Percentiles rank a stretch among this genome's conserved stretches.
Evolutionary conservation across 345 rosid species (phyloP).

Genomic region (Brassica cretica): DNA sequence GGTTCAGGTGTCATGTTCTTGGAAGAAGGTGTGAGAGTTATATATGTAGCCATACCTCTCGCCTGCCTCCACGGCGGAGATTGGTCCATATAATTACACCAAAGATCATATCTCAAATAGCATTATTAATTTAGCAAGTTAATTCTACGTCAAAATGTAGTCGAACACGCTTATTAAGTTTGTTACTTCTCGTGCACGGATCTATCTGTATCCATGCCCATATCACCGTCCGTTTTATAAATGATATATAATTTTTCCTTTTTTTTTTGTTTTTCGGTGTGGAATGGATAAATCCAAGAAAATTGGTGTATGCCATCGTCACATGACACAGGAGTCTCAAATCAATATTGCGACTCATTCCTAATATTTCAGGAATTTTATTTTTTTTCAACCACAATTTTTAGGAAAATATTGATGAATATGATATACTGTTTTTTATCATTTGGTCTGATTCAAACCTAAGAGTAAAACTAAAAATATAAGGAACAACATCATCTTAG

Average conservation of each 20-base stretch:
- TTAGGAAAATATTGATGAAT: too few relatives aligned
- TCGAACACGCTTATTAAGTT: background rate
- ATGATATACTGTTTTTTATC: background rate
- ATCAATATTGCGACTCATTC: too few relatives aligned
- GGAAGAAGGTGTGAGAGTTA: conserved; percentile 9
- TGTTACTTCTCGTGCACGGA: background rate
- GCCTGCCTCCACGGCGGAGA: conserved; percentile 38
- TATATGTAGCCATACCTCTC: conserved; percentile 18
- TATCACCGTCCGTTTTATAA: background rate
- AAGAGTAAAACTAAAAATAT: background rate
- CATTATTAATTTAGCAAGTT: background rate
- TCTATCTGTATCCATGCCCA: background rate
- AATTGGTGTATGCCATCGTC: background rate
- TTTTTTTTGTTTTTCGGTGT: background rate
- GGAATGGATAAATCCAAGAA: background rate
- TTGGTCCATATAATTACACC: background rate
- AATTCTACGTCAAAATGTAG: background rate
- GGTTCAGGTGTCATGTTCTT: conserved; percentile 8
- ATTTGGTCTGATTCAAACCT: background rate
- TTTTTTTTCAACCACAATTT: too few relatives aligned
- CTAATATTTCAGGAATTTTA: too few relatives aligned
- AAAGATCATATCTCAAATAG: background rate
- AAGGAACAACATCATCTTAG: background rate
- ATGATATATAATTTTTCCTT: background rate
- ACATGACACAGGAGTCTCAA: too few relatives aligned